Conservation (phyloP, 805 yeast species). For the Wickerhamomyces xylosicus region DNA sequence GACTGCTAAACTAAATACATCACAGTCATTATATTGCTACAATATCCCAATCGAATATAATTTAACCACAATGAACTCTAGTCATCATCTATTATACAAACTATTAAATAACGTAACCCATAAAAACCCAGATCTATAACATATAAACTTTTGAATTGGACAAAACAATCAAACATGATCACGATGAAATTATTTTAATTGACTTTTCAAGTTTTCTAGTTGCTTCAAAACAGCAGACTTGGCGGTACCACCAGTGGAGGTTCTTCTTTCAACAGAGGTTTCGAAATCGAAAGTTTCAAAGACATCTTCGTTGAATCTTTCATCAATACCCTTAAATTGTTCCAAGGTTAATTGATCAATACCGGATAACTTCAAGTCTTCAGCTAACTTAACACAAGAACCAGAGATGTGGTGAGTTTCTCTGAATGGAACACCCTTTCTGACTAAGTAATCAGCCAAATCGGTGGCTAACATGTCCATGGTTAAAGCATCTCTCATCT, state of each 20-base stretch:
- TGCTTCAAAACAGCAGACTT: slow-evolving; percentile 80
- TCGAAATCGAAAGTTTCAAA: slow-evolving; percentile 84
- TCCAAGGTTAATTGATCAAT: slow-evolving; percentile 74
- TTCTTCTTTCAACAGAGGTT: slow-evolving; percentile 90
- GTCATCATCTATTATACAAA: neutral
- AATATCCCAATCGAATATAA: too few species aligned
- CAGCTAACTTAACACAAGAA: slow-evolving; percentile 90
- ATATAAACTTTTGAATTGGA: too few species aligned
- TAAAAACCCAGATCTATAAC: too few species aligned
- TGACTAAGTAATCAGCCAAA: slow-evolving; percentile 92
- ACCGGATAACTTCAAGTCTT: slow-evolving; percentile 64
- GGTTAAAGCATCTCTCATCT: slow-evolving; percentile 81
- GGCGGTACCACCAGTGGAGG: slow-evolving; percentile 96
- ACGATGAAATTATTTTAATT: slow-evolving; percentile 11
- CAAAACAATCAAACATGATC: neutral
- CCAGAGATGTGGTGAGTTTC: slow-evolving; percentile 99
- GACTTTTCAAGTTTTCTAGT: slow-evolving; percentile 28
- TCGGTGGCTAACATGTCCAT: slow-evolving; percentile 99
- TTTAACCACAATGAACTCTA: neutral
- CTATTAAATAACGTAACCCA: neutral
- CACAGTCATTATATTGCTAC: too few species aligned
- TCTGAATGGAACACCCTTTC: slow-evolving; percentile 98
- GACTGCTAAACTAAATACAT: too few species aligned
- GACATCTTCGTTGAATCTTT: slow-evolving; percentile 74
- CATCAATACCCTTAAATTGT: slow-evolving; percentile 73